phyloP scores from a whole-genome alignment of 495 filamentous ascomycete genomes.

The Penicillium verhagenii region DNA sequence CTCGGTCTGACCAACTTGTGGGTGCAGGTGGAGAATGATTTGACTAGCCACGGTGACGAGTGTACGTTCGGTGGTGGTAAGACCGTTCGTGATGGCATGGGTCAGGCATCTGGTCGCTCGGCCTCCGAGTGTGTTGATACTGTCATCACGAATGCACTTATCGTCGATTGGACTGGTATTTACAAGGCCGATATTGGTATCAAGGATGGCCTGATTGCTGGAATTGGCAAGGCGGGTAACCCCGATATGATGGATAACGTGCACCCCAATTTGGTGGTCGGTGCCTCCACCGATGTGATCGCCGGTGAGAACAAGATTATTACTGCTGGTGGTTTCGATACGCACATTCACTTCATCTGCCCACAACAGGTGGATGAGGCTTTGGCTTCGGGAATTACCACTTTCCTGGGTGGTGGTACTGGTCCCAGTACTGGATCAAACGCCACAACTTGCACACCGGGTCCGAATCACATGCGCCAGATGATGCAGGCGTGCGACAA shows the following conservation, averaged over 20 bases:
- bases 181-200: conserved; percentile 98
- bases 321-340: conserved; percentile 89
- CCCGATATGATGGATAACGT: conserved; percentile 96
- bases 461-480: conserved; percentile 76
- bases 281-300: conserved; percentile 92
- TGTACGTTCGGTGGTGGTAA: conserved; percentile 96
- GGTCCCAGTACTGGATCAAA: conserved; percentile 95
- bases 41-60: conserved; percentile 85
- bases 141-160: conserved; percentile 87
- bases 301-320: conserved; percentile 92
- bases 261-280: conserved; percentile 73
- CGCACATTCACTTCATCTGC: conserved; percentile 96
- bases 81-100: conserved; percentile 94
- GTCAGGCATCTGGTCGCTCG: conserved; percentile 75
- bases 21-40: conserved; percentile 88
- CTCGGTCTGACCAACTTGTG: conserved; percentile 86
- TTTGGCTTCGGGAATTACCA: conserved; percentile 84
- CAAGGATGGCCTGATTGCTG: conserved; percentile 82
- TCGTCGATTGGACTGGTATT: conserved; percentile 90
- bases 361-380: conserved; percentile 91
- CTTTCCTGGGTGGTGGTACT: conserved; percentile 88
- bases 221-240: conserved; percentile 94
- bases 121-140: conserved; percentile 76
- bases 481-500: conserved; percentile 91
- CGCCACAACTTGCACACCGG: conserved; percentile 94